Conservation (phyloP, 441 rosid species). For the Bruguiera hainesii region DNA sequence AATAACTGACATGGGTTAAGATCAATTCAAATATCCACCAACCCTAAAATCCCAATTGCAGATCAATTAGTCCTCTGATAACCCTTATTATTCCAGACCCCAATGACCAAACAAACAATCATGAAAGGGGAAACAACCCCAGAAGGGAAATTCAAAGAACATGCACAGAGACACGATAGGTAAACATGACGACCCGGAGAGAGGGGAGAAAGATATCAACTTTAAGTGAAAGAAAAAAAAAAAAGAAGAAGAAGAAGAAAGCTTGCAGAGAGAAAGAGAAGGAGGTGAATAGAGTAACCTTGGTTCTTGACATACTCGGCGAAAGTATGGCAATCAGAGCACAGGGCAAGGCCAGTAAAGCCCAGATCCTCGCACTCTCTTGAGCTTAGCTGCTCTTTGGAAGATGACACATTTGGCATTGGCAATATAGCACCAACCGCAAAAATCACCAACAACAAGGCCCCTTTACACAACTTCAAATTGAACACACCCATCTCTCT, state of each 20-base stretch:
- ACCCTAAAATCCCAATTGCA: neutral
- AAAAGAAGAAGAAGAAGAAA: neutral
- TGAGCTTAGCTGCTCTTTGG: conserved; percentile 59
- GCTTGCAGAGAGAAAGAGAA: neutral
- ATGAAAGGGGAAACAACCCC: neutral
- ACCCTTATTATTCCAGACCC: neutral
- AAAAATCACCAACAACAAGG: too few species aligned
- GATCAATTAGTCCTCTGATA: neutral
- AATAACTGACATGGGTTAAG: too few species aligned
- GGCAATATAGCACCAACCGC: conserved; percentile 13
- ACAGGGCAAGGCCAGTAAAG: conserved; percentile 85
- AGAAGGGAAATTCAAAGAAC: neutral
- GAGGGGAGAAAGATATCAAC: neutral
- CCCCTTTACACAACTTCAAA: too few species aligned
- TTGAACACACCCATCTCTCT: too few species aligned
- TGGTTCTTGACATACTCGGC: conserved; percentile 83
- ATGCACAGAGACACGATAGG: neutral
- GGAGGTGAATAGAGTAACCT: conserved; percentile 34
- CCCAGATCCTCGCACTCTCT: conserved; percentile 82
- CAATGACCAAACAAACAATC: neutral
- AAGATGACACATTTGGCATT: conserved; percentile 24
- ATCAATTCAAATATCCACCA: too few species aligned
- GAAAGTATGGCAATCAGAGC: conserved; percentile 83
- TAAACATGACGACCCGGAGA: neutral
- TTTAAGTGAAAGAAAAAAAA: conserved; percentile 5